Base-by-base conservation (phyloP, 306 rosid species). In the Inga leiocalycina region DNA sequence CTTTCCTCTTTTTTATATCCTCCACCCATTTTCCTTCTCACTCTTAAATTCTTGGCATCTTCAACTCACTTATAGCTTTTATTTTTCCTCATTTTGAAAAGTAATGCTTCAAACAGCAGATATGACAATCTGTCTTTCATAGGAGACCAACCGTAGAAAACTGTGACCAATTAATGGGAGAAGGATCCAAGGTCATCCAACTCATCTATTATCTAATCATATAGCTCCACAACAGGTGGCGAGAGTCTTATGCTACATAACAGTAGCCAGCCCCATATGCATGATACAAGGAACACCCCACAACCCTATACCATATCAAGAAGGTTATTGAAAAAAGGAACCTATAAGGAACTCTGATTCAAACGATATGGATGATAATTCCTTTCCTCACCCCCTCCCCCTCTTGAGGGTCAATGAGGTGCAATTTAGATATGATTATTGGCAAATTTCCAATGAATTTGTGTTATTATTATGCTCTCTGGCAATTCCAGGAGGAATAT, bases 1-100 rank as follows among this genome's bases (percentile, higher is more conserved):
- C 30, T 49, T 68, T 35, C 34, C 2, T 43, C 41, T 54, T 69
- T 56, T 46, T 35, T 34, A 13, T 59, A 69, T 70, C 14, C 49
- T 14, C 59, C 73, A 57, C 20, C 54, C 74, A 39, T 24, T 77
- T 39, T 30, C 46, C 41, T 56, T 69, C 51, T 43, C 20, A 56
- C 22, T 34, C 57, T 46, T 61, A 24, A 22, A 71, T 52, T 70
- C 39, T 59, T 2, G 34, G 34, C 19, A 66, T 48, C 49, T 17
- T 37, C 46, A 34, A 44, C 74, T n/a, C 39, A 37, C 19, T 6
- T 19, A 22, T 44, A 35, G 41, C 19, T 3, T 69, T 77, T 35
- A 59, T 45, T 74, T 82, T n/a, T 49, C 41, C 70, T 41, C 74
- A 13, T 15, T 68, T 34, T 35, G 39, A 30, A 73, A 83, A 77